These are phyloP conservation scores for Ceratobasidium sp. DNA, from an alignment of 1,284 basidiomycete genomes.

Conservation along the genomic window DNA sequence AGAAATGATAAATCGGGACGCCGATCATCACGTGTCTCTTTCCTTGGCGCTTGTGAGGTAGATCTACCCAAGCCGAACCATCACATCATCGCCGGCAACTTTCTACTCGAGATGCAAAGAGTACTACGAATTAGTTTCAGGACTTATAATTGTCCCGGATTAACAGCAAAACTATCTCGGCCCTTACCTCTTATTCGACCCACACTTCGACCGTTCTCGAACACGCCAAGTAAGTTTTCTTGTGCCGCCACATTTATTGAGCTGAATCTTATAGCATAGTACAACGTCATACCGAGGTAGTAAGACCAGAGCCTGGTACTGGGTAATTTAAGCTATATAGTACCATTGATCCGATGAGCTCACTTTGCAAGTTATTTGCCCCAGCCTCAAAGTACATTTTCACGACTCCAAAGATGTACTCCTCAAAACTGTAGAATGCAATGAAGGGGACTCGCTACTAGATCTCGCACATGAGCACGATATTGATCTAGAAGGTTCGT, in stretches of 20 bases:
- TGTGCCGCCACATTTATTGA: neutral
- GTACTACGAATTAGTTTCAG: neutral
- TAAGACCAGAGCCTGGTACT: constrained; percentile 69
- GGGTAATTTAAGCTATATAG: constrained; percentile 65
- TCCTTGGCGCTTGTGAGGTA: constrained; percentile 12
- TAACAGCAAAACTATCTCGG: neutral
- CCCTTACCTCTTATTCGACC: neutral
- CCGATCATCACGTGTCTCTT: constrained; percentile 27
- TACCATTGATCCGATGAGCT: too few species aligned
- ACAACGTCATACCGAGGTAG: constrained; percentile 64
- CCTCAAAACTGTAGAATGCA: constrained; percentile 91
- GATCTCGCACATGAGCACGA: constrained; percentile 96
- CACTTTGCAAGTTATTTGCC: neutral
- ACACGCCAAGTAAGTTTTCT: constrained; percentile 28
- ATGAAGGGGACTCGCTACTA: constrained; percentile 94
- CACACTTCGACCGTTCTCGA: constrained; percentile 5
- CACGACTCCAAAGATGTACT: constrained; percentile 87
- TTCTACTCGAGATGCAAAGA: constrained; percentile 28
- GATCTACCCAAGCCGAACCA: constrained; percentile 15
- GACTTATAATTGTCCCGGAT: neutral
- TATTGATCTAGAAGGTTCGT: constrained; percentile 94
- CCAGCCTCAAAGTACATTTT: constrained; percentile 90
- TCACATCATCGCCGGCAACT: neutral
- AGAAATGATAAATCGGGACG: constrained; percentile 13
- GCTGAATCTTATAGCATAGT: constrained; percentile 48